phyloP scores from a whole-genome alignment of 768 basidiomycete species.

The Neoboletus subvelutipes region DNA sequence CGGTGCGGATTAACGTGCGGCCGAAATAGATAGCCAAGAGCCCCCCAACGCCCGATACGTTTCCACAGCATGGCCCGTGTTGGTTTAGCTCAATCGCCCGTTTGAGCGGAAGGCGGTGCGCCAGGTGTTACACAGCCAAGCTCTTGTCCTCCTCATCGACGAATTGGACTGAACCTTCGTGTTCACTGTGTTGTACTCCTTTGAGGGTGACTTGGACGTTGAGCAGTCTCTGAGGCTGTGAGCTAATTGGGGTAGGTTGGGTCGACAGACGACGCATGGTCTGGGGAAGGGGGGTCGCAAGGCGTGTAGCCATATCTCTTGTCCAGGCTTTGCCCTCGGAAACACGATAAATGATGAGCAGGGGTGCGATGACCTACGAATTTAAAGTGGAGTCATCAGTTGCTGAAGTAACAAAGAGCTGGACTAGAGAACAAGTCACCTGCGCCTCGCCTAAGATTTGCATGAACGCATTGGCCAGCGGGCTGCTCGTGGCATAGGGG shows the following conservation, averaged over 20 bases:
- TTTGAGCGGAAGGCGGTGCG: background rate
- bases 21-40: background rate
- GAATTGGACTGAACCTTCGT: conserved; percentile 1
- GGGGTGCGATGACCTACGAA: conserved; percentile 44
- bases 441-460: conserved; percentile 33
- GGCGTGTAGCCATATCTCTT: conserved; percentile 16
- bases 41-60: background rate
- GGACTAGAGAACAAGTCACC: conserved; percentile 10
- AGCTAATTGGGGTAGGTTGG: background rate
- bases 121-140: conserved; percentile 1
- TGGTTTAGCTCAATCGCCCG: background rate
- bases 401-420: background rate
- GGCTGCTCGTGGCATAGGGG: conserved; percentile 23
- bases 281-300: conserved; percentile 1
- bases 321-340: conserved; percentile 47
- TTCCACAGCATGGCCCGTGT: background rate
- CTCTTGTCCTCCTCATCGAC: conserved; percentile 4
- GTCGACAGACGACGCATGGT: conserved; percentile 14
- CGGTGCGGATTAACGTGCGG: background rate
- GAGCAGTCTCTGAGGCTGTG: conserved; percentile 2
- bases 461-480: conserved; percentile 29
- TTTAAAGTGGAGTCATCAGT: background rate
- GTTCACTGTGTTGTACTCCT: conserved; percentile 1
- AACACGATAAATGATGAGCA: conserved; percentile 49
- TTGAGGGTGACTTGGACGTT: conserved; percentile 21